Evolutionary conservation across 164 flowering plant genomes (phyloP).

Genomic region (Chimonanthus praecox): DNA sequence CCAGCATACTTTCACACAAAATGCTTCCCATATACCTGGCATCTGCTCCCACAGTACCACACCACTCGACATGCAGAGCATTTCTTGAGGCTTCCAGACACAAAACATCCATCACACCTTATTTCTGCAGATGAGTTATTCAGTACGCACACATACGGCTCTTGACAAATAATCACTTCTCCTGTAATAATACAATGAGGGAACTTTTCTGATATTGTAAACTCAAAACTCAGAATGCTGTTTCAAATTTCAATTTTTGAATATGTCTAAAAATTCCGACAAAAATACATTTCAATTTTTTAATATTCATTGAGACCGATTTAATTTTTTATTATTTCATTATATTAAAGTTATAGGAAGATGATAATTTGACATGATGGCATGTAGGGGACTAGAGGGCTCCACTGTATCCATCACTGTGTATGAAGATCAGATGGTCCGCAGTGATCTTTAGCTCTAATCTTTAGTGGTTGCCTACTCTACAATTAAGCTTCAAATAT

Average conservation of each 20-base stretch:
- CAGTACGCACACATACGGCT: slow-evolving; percentile 76
- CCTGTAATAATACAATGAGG: slow-evolving; percentile 35
- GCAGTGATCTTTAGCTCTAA: too few relatives aligned
- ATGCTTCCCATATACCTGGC: slow-evolving; percentile 58
- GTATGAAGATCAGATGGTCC: too few relatives aligned
- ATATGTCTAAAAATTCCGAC: background rate
- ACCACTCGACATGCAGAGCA: slow-evolving; percentile 81
- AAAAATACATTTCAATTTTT: too few relatives aligned
- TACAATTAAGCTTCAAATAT: too few relatives aligned
- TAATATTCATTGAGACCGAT: too few relatives aligned
- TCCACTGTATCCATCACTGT: too few relatives aligned
- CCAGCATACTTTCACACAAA: background rate
- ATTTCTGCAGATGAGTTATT: slow-evolving; percentile 32
- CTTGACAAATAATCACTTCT: slow-evolving; percentile 73
- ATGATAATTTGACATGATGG: too few relatives aligned
- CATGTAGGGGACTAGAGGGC: too few relatives aligned
- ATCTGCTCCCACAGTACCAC: slow-evolving; percentile 76
- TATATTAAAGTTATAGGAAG: background rate
- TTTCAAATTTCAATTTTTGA: background rate
- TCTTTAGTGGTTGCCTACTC: too few relatives aligned
- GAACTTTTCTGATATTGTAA: background rate
- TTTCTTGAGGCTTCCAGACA: slow-evolving; percentile 48
- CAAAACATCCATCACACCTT: slow-evolving; percentile 80
- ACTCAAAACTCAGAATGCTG: background rate
- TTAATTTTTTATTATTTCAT: background rate